A percentile compares a stretch with the other conserved stretches of the same genome.
Conservation (phyloP, 305 asterid species). For the Fraxinus baroniana region DNA sequence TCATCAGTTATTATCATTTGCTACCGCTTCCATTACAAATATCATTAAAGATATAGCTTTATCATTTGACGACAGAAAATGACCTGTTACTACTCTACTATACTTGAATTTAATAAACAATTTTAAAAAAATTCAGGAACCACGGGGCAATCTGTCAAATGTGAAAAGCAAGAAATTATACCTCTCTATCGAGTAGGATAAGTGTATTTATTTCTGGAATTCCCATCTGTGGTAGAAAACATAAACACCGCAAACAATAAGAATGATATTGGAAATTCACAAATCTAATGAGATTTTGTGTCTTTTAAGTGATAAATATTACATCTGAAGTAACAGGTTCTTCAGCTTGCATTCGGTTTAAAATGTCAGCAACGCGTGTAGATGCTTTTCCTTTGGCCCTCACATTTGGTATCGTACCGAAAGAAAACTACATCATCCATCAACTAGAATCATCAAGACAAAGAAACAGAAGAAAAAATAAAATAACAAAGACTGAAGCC, state of each 20-base stretch:
- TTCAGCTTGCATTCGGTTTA: slow-evolving; percentile 87
- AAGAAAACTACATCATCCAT: slow-evolving; percentile 58
- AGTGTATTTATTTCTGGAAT: slow-evolving; percentile 87
- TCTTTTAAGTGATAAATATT: slow-evolving; percentile 22
- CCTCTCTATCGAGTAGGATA: slow-evolving; percentile 94
- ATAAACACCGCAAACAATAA: slow-evolving; percentile 14
- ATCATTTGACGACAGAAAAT: background rate
- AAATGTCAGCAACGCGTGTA: slow-evolving; percentile 78
- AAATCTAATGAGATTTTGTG: slow-evolving; percentile 9
- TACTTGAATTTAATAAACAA: background rate
- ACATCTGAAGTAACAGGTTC: slow-evolving; percentile 84
- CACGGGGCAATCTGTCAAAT: slow-evolving; percentile 3
- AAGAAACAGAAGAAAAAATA: slow-evolving; percentile 5
- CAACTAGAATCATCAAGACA: slow-evolving; percentile 21
- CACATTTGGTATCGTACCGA: slow-evolving; percentile 88
- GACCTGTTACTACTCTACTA: background rate
- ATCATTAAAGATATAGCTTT: background rate
- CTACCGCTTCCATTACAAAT: slow-evolving; percentile 12
- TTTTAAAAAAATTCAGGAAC: slow-evolving; percentile 5
- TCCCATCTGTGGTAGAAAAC: slow-evolving; percentile 50
- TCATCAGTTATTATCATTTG: slow-evolving; percentile 1
- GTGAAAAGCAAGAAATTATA: slow-evolving; percentile 24
- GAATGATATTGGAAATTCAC: background rate
- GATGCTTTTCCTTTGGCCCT: slow-evolving; percentile 96
- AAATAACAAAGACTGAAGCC: background rate